These are phyloP conservation scores for Pichia phayaonensis DNA, from an alignment of 805 yeast species.

Conservation along the genomic window DNA sequence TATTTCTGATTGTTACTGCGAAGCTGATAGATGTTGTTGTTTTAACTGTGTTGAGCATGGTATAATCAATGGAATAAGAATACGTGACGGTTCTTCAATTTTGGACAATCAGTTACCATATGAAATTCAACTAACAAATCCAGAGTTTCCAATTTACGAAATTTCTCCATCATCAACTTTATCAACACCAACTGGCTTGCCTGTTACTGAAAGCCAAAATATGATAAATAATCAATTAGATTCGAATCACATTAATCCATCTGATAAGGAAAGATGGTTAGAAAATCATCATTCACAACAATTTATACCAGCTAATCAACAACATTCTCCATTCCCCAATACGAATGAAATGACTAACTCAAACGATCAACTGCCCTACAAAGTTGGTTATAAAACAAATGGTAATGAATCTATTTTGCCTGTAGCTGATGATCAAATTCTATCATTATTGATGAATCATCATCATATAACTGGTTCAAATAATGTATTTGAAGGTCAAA, in stretches of 20 bases:
- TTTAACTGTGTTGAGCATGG: constrained; percentile 30
- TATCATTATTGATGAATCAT: neutral
- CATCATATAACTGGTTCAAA: neutral
- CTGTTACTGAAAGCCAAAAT: neutral
- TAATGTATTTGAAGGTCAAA: neutral
- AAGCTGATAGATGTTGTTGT: constrained; percentile 28
- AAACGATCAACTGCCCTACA: neutral
- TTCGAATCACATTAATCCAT: neutral
- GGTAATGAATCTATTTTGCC: neutral
- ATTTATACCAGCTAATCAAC: neutral
- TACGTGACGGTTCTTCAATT: constrained; percentile 24
- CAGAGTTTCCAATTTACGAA: constrained; percentile 1
- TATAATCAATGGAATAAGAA: constrained; percentile 25
- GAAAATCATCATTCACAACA: neutral
- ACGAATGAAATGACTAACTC: neutral
- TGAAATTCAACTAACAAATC: constrained; percentile 5
- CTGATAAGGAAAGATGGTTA: neutral
- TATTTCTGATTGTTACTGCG: constrained; percentile 25
- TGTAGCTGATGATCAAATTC: neutral
- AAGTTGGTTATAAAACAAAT: neutral
- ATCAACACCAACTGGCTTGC: neutral
- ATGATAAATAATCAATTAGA: neutral
- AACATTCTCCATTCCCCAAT: neutral
- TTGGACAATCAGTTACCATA: constrained; percentile 3
- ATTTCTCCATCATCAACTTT: neutral